Evolutionary conservation across 305 asterid species (phyloP).

Genomic region (Caryopteris hybrid): DNA sequence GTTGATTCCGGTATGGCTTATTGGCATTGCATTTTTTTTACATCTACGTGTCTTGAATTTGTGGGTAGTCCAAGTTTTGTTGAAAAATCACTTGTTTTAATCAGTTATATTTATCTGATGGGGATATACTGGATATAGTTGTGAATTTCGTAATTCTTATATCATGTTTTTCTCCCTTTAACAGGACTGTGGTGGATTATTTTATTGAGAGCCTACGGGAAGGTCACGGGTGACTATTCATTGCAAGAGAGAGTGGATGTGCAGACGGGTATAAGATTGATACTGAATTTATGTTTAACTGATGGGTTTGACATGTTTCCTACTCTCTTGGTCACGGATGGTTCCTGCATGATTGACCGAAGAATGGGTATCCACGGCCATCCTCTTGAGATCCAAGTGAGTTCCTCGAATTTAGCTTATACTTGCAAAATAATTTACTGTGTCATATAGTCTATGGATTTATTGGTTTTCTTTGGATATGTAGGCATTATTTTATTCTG

Average conservation of each 20-base stretch:
- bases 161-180: constrained; percentile 6
- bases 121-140: neutral
- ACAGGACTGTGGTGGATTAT: constrained; percentile 89
- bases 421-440: neutral
- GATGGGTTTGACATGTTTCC: constrained; percentile 92
- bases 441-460: neutral
- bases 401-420: neutral
- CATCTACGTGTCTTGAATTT: neutral
- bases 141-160: neutral
- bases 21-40: neutral
- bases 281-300: constrained; percentile 60
- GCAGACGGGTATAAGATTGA: constrained; percentile 69
- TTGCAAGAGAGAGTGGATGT: constrained; percentile 82
- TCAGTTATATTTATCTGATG: neutral
- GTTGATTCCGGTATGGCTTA: constrained; percentile 72
- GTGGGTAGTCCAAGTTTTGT: neutral
- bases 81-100: no score
- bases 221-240: constrained; percentile 66
- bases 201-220: constrained; percentile 75
- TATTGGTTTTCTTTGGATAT: neutral
- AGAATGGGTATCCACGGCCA: constrained; percentile 89
- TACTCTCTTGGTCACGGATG: constrained; percentile 77
- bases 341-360: constrained; percentile 92
- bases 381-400: constrained; percentile 82
- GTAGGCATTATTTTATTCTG: constrained; percentile 72